phyloP scores from a whole-genome alignment of 208 protist species.

The Herpetomonas tarakana region DNA sequence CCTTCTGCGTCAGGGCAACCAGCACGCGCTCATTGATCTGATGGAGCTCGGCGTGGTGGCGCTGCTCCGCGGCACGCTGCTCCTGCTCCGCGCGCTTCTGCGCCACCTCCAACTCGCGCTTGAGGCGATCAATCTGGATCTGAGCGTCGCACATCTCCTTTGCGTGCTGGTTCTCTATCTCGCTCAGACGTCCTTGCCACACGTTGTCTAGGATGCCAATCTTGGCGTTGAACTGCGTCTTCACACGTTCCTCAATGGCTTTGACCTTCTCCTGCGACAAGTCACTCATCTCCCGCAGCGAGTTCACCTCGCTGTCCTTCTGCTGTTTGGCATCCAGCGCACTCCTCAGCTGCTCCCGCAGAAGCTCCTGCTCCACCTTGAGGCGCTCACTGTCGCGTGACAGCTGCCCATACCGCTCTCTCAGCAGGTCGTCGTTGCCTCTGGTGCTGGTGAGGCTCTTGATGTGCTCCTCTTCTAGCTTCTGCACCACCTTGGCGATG shows the following conservation, averaged over 20 bases:
- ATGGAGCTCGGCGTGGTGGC: constrained; percentile 67
- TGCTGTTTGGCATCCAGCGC: constrained; percentile 31
- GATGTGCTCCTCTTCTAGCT: constrained; percentile 64
- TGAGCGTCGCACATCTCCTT: constrained; percentile 50
- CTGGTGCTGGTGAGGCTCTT: constrained; percentile 42
- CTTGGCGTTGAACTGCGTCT: constrained; percentile 41
- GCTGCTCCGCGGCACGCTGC: constrained; percentile 62
- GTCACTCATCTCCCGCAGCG: constrained; percentile 32
- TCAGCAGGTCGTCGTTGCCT: constrained; percentile 54
- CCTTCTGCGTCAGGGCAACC: constrained; percentile 72
- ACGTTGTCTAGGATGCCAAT: constrained; percentile 59
- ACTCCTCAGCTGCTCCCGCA: constrained; percentile 50
- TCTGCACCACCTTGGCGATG: constrained; percentile 58
- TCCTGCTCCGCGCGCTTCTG: constrained; percentile 44
- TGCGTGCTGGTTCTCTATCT: constrained; percentile 57
- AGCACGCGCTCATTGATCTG: constrained; percentile 83
- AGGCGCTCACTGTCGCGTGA: constrained; percentile 68
- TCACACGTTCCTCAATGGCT: constrained; percentile 52
- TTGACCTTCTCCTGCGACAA: constrained; percentile 46
- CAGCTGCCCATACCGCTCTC: constrained; percentile 56
- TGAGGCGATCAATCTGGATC: constrained; percentile 30
- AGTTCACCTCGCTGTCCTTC: constrained; percentile 45
- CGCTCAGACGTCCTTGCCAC: constrained; percentile 64
- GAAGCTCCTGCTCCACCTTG: constrained; percentile 63
- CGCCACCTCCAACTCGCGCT: constrained; percentile 30